Percentiles rank a stretch among this genome's conserved stretches.
phyloP scores from a whole-genome alignment of 2,329 filamentous ascomycete species.

The Clonostachys byssicola region DNA sequence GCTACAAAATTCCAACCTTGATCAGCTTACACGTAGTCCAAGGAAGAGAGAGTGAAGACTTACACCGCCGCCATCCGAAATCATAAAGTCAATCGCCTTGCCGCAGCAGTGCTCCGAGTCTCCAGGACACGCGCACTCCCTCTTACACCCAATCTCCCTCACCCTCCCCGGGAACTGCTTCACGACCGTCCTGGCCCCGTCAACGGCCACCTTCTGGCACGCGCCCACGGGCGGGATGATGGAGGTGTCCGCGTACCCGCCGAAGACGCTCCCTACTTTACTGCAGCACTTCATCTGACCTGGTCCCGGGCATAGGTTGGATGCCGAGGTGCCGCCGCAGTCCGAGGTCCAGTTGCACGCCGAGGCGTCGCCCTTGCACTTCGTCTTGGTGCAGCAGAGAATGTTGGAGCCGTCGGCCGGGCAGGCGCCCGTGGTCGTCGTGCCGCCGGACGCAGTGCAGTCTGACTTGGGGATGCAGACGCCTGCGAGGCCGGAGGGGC shows the following conservation, averaged over 20 bases:
- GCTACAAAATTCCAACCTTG: conserved; percentile 10
- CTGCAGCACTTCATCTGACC: conserved; percentile 31
- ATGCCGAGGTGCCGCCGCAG: conserved; percentile 21
- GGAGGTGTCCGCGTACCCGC: conserved; percentile 22
- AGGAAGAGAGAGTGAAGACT: conserved; percentile 8
- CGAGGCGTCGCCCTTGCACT: conserved; percentile 22
- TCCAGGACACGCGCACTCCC: conserved; percentile 22
- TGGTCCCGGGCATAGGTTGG: conserved; percentile 30
- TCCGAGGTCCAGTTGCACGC: conserved; percentile 31
- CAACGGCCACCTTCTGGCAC: conserved; percentile 27
- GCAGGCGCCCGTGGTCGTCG: conserved; percentile 28
- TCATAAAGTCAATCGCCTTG: conserved; percentile 30
- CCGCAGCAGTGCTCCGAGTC: conserved; percentile 30
- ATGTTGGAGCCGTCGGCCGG: conserved; percentile 27
- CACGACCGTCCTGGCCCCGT: conserved; percentile 25
- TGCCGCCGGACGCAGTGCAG: conserved; percentile 29
- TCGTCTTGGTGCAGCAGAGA: conserved; percentile 34
- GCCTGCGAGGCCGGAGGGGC: conserved; percentile 14
- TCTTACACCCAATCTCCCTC: conserved; percentile 23
- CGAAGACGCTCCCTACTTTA: conserved; percentile 20
- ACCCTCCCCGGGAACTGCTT: conserved; percentile 26
- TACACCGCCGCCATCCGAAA: conserved; percentile 28
- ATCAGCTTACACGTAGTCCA: too few relatives aligned
- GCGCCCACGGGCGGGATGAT: conserved; percentile 26
- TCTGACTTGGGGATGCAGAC: conserved; percentile 29